Evolutionary conservation across 2,329 filamentous ascomycete genomes (phyloP), one percentile per base, ranked within the genome.

Genomic region (Cladophialophora carrionii): DNA sequence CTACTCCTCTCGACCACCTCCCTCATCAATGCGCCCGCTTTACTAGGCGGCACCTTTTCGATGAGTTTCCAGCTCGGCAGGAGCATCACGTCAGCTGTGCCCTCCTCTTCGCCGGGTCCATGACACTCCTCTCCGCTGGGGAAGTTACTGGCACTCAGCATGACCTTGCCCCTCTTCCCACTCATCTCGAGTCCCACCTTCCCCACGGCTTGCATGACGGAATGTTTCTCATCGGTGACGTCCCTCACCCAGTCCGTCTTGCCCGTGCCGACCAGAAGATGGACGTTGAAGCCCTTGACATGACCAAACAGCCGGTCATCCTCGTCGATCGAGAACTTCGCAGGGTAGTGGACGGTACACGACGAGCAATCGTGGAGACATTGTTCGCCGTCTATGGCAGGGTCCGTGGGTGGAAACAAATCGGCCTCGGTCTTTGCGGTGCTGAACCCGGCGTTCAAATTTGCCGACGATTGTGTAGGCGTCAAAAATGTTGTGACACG

Each of bases 231-330:
- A 74, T 98, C 90, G 63, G 86, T 87, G 53, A 96, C 91, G 79
- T 96, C 90, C 66, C 91, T 81, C 74, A 94, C 90, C 95, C 95
- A 99, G 78, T 99, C 95, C 29, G 88, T 85, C 85, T 97, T 96
- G 67, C 92, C 91, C n/a, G 95, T 99, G 26, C 92, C 95, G 17
- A 98, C 92, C 34, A 99, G 81, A 67, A 96, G 76, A 78, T 99
- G 95, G 22, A 92, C 95, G 73, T 87, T 88, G 90, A 92, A 98
- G 41, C 88, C 91, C 74, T 92, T 90, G 68, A 97, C 85, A 65
- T 90, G 83, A 0, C 94, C 95, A 75, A 96, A 98, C 56, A 99
- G 80, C 72, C 88, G 81, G 74, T 96, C 92, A 6, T 83, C 80
- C 76, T 89, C 85, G 63, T 98, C 90, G 62, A 96, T 87, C 3